These are phyloP conservation scores for Pouteria glomerata DNA, from an alignment of 148 eudicot species.

Conservation along the genomic window DNA sequence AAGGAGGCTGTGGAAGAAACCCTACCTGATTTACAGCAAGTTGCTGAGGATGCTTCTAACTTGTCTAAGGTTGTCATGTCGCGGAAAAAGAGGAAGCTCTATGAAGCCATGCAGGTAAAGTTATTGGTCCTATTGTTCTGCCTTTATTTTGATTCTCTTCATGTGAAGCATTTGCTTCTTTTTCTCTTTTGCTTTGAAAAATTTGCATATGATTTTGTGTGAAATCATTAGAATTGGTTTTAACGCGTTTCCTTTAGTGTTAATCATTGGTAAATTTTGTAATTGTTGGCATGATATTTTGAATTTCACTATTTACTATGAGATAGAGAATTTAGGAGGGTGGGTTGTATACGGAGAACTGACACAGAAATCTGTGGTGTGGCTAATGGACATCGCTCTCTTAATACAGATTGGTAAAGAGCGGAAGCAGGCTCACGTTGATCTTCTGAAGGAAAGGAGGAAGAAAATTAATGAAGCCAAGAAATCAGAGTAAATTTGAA, in stretches of 20 bases:
- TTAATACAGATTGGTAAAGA: conserved; percentile 33
- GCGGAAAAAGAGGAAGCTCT: conserved; percentile 45
- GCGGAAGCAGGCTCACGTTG: conserved; percentile 34
- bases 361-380: not conserved
- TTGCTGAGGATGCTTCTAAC: conserved; percentile 35
- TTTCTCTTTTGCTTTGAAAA: not conserved
- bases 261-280: not conserved
- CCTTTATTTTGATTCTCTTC: not conserved
- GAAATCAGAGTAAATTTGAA: conserved; percentile 10
- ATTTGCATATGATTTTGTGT: too few relatives aligned
- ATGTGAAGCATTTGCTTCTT: not conserved
- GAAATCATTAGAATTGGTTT: too few relatives aligned
- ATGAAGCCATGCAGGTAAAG: conserved; percentile 49
- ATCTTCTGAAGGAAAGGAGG: conserved; percentile 43
- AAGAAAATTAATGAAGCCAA: conserved; percentile 26
- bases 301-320: not conserved
- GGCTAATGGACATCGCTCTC: not conserved
- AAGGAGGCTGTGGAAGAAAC: conserved; percentile 22
- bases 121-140: not conserved
- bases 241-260: too few relatives aligned
- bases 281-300: not conserved
- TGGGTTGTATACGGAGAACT: too few relatives aligned
- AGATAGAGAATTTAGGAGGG: not conserved
- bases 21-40: conserved; percentile 23
- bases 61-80: conserved; percentile 50